A percentile compares a stretch with the other conserved stretches of the same genome.
These are phyloP conservation scores for Calonectria honghensis DNA, from an alignment of 2,329 filamentous ascomycete species.

Conservation along the genomic window DNA sequence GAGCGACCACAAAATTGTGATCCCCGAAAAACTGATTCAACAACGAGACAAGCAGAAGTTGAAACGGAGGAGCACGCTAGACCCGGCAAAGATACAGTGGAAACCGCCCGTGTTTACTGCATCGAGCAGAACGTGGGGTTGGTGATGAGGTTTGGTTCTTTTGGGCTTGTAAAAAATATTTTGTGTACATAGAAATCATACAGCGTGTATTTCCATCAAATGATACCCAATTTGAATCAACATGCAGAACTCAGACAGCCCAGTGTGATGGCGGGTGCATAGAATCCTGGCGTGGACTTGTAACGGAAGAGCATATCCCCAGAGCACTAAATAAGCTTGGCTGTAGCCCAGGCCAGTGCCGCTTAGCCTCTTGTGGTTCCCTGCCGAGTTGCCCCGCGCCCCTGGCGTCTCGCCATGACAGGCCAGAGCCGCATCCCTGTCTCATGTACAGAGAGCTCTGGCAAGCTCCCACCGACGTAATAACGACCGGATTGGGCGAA, in stretches of 20 bases:
- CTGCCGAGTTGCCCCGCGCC: conserved; percentile 11
- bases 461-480: conserved; percentile 34
- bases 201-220: conserved; percentile 25
- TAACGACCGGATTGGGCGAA: not conserved
- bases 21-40: conserved; percentile 88
- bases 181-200: conserved; percentile 14
- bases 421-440: conserved; percentile 32
- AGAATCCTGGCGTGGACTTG: not conserved
- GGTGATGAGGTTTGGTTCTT: conserved; percentile 71
- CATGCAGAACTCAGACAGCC: too few relatives aligned
- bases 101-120: conserved; percentile 97
- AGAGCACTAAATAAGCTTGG: conserved; percentile 5
- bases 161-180: conserved; percentile 1
- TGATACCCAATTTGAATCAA: conserved; percentile 48
- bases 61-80: conserved; percentile 86
- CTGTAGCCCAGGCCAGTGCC: not conserved
- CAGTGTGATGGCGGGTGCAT: not conserved
- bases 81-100: conserved; percentile 89
- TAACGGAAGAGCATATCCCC: not conserved
- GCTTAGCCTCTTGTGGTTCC: not conserved
- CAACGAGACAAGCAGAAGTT: conserved; percentile 86
- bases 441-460: conserved; percentile 37
- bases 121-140: conserved; percentile 94
- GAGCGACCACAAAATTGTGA: conserved; percentile 95
- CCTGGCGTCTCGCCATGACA: conserved; percentile 12